Conservation (phyloP, 768 basidiomycete genomes). For the Cystoderma amianthinum region DNA sequence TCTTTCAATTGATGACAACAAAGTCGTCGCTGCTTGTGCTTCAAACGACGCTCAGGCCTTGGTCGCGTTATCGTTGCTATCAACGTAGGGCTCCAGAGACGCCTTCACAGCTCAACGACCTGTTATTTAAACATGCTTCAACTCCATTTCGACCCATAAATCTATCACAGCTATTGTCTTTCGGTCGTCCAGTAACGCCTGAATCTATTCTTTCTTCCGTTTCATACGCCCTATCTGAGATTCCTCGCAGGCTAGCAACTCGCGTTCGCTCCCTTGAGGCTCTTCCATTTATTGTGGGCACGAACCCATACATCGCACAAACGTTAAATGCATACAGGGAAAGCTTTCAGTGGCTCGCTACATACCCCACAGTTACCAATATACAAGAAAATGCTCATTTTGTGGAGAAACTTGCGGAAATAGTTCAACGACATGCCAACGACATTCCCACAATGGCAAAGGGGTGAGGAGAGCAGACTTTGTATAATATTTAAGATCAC, state of each 20-base stretch:
- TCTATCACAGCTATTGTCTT: constrained; percentile 66
- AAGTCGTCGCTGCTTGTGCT: too few relatives aligned
- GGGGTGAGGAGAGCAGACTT: constrained; percentile 41
- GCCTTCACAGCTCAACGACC: constrained; percentile 40
- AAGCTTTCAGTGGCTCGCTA: constrained; percentile 66
- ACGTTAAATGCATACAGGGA: constrained; percentile 61
- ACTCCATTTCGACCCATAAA: constrained; percentile 65
- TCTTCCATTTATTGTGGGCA: constrained; percentile 84
- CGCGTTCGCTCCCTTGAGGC: constrained; percentile 69
- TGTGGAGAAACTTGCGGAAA: constrained; percentile 54
- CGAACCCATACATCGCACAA: constrained; percentile 79
- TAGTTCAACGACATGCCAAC: constrained; percentile 76
- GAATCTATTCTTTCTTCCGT: constrained; percentile 72
- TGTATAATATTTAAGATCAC: too few relatives aligned
- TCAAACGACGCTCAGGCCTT: not conserved
- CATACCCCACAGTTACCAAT: constrained; percentile 55
- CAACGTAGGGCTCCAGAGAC: not conserved
- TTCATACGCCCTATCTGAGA: constrained; percentile 64
- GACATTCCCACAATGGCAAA: constrained; percentile 91
- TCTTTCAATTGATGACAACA: too few relatives aligned
- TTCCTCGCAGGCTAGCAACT: constrained; percentile 70
- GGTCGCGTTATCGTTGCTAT: not conserved
- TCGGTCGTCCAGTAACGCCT: constrained; percentile 65
- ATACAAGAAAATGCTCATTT: constrained; percentile 68
- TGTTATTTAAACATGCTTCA: constrained; percentile 58